Conservation (phyloP, 2,329 filamentous ascomycete genomes). For the Sordariomycetes sp. region DNA sequence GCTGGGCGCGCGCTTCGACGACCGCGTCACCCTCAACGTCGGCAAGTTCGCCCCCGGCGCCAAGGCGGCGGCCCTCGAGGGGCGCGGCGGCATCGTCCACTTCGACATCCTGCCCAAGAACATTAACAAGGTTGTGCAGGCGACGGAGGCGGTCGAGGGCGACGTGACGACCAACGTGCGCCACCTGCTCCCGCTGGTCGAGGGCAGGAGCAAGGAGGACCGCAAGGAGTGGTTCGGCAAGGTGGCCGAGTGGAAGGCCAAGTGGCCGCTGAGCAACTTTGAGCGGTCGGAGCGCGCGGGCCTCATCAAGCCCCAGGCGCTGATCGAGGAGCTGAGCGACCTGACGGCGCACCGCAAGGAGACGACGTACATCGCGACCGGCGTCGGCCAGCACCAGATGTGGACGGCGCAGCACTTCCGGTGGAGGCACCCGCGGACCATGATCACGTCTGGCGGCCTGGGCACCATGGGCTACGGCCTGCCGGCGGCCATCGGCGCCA, state of each 20-base stretch:
- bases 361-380: slow-evolving; percentile 77
- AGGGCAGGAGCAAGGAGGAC: slow-evolving; percentile 45
- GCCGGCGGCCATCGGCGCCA: slow-evolving; percentile 87
- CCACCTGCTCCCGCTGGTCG: slow-evolving; percentile 59
- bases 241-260: slow-evolving; percentile 82
- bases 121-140: slow-evolving; percentile 98
- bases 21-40: slow-evolving; percentile 77
- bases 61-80: slow-evolving; percentile 70
- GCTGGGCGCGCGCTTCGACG: slow-evolving; percentile 86
- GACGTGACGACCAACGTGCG: slow-evolving; percentile 73
- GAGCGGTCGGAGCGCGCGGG: slow-evolving; percentile 65
- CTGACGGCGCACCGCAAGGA: slow-evolving; percentile 71
- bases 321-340: slow-evolving; percentile 83
- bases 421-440: slow-evolving; percentile 81
- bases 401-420: slow-evolving; percentile 96
- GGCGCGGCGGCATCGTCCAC: slow-evolving; percentile 87
- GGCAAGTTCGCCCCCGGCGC: slow-evolving; percentile 82
- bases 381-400: slow-evolving; percentile 98
- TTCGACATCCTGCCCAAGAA: slow-evolving; percentile 99
- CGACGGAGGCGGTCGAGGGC: slow-evolving; percentile 88
- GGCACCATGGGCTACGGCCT: slow-evolving; percentile 84
- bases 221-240: slow-evolving; percentile 79
- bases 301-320: slow-evolving; percentile 84
- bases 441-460: slow-evolving; percentile 93
- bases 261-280: slow-evolving; percentile 75